These are phyloP conservation scores for Phoenix dactylifera DNA, from an alignment of 176 grass and related monocot species.

Conservation along the genomic window DNA sequence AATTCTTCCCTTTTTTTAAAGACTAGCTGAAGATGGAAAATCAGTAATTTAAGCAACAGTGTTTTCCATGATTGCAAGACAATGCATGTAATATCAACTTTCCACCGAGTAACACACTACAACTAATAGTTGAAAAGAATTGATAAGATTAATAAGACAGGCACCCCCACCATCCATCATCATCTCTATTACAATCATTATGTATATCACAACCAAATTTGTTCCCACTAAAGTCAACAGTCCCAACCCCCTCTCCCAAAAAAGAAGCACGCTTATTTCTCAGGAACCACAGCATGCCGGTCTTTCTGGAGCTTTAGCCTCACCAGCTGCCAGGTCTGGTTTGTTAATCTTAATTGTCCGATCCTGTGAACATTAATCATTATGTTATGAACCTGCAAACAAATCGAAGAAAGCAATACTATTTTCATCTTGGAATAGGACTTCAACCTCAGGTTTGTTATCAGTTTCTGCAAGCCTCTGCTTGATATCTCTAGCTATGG, in stretches of 20 bases:
- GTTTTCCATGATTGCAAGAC: too few species aligned
- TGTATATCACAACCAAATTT: too few species aligned
- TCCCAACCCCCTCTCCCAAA: background rate
- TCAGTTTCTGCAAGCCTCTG: conserved; percentile 28
- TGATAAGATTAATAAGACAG: too few species aligned
- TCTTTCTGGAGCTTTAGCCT: conserved; percentile 13
- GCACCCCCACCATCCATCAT: too few species aligned
- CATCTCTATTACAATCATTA: too few species aligned
- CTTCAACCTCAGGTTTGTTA: conserved; percentile 29
- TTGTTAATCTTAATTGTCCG: conserved; percentile 32
- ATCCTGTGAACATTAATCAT: conserved; percentile 12
- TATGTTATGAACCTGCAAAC: too few species aligned
- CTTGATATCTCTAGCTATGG: conserved; percentile 35
- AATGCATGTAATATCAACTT: too few species aligned
- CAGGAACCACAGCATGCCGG: conserved; percentile 21
- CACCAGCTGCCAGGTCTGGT: conserved; percentile 13
- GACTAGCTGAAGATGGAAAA: too few species aligned
- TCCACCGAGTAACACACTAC: too few species aligned
- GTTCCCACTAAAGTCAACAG: conserved; percentile 1
- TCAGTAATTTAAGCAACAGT: too few species aligned
- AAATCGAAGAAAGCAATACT: background rate
- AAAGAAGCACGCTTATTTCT: background rate
- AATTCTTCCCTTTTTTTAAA: too few species aligned
- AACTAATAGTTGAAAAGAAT: too few species aligned
- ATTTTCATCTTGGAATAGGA: background rate